Percentiles rank a stretch among this genome's conserved stretches.
Evolutionary conservation across 768 basidiomycete genomes (phyloP).

Genomic region (Leccinum uliginosum): DNA sequence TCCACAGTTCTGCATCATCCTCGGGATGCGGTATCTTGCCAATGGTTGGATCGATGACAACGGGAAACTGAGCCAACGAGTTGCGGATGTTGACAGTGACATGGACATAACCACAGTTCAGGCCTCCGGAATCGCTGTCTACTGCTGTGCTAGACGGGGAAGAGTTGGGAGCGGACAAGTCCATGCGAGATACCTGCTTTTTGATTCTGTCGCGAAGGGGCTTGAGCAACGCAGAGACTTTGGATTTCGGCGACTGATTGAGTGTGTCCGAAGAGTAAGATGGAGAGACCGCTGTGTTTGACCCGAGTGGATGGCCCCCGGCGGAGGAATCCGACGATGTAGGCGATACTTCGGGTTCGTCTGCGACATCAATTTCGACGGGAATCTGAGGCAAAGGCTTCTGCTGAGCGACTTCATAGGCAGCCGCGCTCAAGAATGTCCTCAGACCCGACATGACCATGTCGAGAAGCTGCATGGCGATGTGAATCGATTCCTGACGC

Average conservation of each 20-base stretch:
- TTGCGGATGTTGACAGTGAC: constrained; percentile 24
- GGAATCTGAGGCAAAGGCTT: constrained; percentile 27
- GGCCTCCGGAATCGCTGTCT: constrained; percentile 11
- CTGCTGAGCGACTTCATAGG: constrained; percentile 24
- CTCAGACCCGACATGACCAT: constrained; percentile 31
- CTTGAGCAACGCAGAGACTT: constrained; percentile 14
- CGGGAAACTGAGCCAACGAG: constrained; percentile 28
- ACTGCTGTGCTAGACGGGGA: constrained; percentile 21
- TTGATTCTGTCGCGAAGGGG: constrained; percentile 10
- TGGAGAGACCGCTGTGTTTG: neutral
- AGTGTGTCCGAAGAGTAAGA: constrained; percentile 4
- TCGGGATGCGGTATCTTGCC: constrained; percentile 30
- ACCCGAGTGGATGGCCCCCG: neutral
- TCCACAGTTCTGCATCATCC: constrained; percentile 27
- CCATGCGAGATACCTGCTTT: constrained; percentile 4
- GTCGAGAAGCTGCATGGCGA: constrained; percentile 27
- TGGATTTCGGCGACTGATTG: constrained; percentile 6
- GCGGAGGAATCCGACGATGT: constrained; percentile 5
- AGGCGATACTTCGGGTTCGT: neutral
- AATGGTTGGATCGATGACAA: constrained; percentile 23
- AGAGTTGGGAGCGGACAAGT: constrained; percentile 3
- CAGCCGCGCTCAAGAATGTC: constrained; percentile 28
- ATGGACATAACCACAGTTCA: constrained; percentile 18
- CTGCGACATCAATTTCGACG: neutral
- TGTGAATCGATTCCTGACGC: constrained; percentile 10